A percentile compares a stretch with the other conserved stretches of the same genome.
These are phyloP conservation scores for Powellomyces hirtus DNA, from an alignment of 192 early-diverging fungal genomes.

Conservation along the genomic window DNA sequence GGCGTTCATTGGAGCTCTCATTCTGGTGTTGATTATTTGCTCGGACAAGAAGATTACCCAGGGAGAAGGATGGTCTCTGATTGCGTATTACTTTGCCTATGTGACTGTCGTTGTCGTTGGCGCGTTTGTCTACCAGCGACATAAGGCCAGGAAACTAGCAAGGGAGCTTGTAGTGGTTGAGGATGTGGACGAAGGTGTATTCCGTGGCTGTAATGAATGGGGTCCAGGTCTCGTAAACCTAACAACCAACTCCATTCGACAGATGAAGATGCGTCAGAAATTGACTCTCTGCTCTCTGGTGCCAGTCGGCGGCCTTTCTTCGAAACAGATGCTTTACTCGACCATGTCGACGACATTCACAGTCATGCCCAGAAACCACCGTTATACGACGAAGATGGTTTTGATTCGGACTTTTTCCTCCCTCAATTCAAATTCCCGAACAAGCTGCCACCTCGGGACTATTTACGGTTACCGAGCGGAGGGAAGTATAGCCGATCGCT, in stretches of 20 bases:
- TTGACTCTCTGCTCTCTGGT: neutral
- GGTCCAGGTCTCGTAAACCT: too few species aligned
- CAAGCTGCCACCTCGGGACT: neutral
- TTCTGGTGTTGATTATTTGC: constrained; percentile 52
- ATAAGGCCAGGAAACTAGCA: neutral
- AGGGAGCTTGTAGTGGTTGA: neutral
- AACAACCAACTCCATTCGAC: too few species aligned
- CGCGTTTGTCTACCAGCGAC: constrained; percentile 34
- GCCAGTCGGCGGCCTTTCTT: constrained; percentile 3
- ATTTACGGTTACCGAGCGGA: neutral
- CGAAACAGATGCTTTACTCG: constrained; percentile 18
- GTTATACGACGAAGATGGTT: constrained; percentile 15
- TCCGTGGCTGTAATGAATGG: neutral
- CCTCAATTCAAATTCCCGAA: constrained; percentile 21
- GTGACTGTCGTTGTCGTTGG: constrained; percentile 61
- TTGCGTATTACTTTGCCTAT: constrained; percentile 62
- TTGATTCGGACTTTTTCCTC: constrained; percentile 37
- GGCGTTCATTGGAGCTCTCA: constrained; percentile 68
- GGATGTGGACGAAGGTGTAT: neutral
- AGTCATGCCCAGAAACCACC: neutral
- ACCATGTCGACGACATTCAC: neutral
- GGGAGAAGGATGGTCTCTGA: constrained; percentile 52
- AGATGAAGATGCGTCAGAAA: constrained; percentile 1
- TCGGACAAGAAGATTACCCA: constrained; percentile 56
- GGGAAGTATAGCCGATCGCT: neutral